Conservation (phyloP, 352 stramenopile genomes). For the Pythium plurisporium region DNA sequence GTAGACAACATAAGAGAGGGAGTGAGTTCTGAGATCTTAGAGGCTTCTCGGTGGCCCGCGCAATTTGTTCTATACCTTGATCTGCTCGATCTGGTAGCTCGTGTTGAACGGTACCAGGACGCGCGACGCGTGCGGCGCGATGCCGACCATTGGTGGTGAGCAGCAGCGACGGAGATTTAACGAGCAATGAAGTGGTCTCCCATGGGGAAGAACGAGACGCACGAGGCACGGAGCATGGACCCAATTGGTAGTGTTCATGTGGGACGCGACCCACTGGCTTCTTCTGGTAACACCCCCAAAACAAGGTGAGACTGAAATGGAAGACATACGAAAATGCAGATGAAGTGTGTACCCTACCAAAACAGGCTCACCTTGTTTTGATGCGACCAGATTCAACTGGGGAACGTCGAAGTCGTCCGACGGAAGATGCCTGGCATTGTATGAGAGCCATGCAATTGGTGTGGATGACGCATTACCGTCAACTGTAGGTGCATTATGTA, state of each 20-base stretch:
- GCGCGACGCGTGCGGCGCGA: background rate
- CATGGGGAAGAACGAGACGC: background rate
- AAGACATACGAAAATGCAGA: background rate
- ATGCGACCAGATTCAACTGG: background rate
- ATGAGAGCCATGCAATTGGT: no score
- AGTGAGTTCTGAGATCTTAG: background rate
- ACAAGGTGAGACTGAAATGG: background rate
- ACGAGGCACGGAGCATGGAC: background rate
- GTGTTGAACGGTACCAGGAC: slow-evolving; percentile 2
- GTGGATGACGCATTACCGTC: no score
- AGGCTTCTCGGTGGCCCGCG: no score
- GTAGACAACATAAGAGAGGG: background rate
- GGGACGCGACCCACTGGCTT: background rate
- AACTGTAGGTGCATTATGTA: no score
- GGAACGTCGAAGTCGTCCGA: no score
- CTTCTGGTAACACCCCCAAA: background rate
- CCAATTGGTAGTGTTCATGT: background rate
- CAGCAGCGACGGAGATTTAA: background rate
- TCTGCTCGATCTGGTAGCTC: slow-evolving; percentile 3
- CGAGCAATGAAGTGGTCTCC: background rate
- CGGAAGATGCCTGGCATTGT: no score
- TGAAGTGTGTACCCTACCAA: background rate
- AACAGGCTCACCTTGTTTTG: background rate
- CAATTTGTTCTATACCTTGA: slow-evolving; percentile 1
- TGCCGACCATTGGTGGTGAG: background rate